Evolutionary conservation across 75 land plant species (phyloP), one percentile per base, ranked within the genome.

Genomic region (Larix kaempferi): DNA sequence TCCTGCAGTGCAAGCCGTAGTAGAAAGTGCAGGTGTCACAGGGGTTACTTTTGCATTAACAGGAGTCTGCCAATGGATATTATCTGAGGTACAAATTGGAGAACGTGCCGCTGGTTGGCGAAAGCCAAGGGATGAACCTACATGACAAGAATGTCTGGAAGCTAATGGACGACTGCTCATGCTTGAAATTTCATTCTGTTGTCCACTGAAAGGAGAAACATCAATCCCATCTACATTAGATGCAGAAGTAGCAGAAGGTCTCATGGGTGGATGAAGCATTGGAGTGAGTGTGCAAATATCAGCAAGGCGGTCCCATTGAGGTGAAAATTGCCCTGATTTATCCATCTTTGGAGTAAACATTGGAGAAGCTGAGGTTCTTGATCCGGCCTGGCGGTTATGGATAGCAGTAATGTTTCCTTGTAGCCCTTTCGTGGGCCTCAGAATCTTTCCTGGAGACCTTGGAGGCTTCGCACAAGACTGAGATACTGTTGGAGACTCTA

Each of bases 281-380:
- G 86, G 84, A 26, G 85, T 79, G 25, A 83, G 73, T 73, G 86
- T 66, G 74, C 81, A 83, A 23, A 83, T 76, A 74, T 84, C 88
- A 44, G 64, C 76, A 67, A 80, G 76, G 21, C 83, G 78, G 59
- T 87, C 83, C 87, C 86, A 86, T 57, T 83, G 73, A 64, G 94
- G 84, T 49, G 89, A 86, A 21, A 84, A 80, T 33, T 81, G 80
- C 19, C 57, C 88, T 25, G 84, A 73, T 64, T 80, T 76, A 14
- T 73, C 60, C 56, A 82, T 59, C 74, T 69, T 84, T 21, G 77
- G 65, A 66, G 75, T 84, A 62, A 73, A 77, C 21, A 78, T 78
- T 44, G 87, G 84, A 17, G 87, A 82, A 15, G 66, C 80, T 37
- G 61, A 79, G 15, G 56, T 26, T 59, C 65, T 79, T 26, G 78